Conservation (phyloP, 495 filamentous ascomycete genomes). For the Penicillium riverlandense region DNA sequence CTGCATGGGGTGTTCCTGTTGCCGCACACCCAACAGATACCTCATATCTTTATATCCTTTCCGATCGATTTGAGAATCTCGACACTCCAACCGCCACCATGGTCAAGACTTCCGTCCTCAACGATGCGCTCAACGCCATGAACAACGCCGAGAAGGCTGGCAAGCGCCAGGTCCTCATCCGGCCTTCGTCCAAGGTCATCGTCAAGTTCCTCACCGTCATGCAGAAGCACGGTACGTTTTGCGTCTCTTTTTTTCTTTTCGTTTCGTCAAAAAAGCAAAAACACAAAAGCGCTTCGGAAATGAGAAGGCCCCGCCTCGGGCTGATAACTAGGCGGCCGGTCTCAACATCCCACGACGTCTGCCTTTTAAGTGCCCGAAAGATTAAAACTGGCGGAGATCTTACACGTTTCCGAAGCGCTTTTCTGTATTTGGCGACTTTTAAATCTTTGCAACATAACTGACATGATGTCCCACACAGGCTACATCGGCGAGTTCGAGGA, state of each 20-base stretch:
- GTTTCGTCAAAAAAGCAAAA: background rate
- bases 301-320: conserved; percentile 50
- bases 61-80: conserved; percentile 77
- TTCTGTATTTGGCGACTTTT: conserved; percentile 77
- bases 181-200: conserved; percentile 97
- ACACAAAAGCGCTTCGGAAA: background rate
- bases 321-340: conserved; percentile 99
- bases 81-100: conserved; percentile 67
- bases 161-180: conserved; percentile 96
- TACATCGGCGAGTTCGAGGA: conserved; percentile 99
- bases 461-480: conserved; percentile 51
- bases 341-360: conserved; percentile 71
- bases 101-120: conserved; percentile 97
- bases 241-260: conserved; percentile 1
- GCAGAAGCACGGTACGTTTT: conserved; percentile 92
- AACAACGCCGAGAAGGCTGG: conserved; percentile 99
- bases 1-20: background rate
- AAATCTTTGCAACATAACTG: conserved; percentile 80
- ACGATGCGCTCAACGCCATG: conserved; percentile 98
- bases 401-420: conserved; percentile 72
- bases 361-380: conserved; percentile 99
- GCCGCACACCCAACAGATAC: conserved; percentile 50
- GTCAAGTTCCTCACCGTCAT: conserved; percentile 98
- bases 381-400: conserved; percentile 76
- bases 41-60: conserved; percentile 51